A percentile compares a stretch with the other conserved stretches of the same genome.
Conservation (phyloP, 1,284 basidiomycete species). For the Sporisorium exsertum region DNA sequence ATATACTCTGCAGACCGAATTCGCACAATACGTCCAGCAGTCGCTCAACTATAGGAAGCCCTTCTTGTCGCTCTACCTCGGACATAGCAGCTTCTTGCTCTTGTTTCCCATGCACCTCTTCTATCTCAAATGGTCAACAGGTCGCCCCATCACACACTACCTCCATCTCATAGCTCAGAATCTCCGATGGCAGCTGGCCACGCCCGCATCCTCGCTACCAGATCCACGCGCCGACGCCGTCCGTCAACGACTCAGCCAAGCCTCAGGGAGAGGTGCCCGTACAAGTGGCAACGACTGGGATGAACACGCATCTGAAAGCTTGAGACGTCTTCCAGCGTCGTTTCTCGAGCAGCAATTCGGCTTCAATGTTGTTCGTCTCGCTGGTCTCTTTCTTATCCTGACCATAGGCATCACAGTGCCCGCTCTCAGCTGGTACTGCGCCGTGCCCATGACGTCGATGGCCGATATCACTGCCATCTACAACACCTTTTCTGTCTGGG, state of each 20-base stretch:
- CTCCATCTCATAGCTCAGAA: slow-evolving; percentile 58
- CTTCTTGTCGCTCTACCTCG: slow-evolving; percentile 62
- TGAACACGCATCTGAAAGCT: slow-evolving; percentile 11
- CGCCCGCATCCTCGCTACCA: slow-evolving; percentile 32
- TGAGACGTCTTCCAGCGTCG: slow-evolving; percentile 9
- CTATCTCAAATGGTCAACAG: slow-evolving; percentile 47
- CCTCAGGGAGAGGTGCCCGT: slow-evolving; percentile 22
- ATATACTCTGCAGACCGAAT: slow-evolving; percentile 67
- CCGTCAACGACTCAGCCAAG: slow-evolving; percentile 39
- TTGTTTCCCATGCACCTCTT: slow-evolving; percentile 63
- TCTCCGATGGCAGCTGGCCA: slow-evolving; percentile 60
- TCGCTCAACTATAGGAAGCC: slow-evolving; percentile 64
- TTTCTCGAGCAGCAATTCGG: slow-evolving; percentile 40
- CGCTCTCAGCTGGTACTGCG: slow-evolving; percentile 67
- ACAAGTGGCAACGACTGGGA: slow-evolving; percentile 1
- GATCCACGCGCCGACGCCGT: slow-evolving; percentile 36
- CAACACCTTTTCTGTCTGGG: slow-evolving; percentile 68
- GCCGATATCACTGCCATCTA: slow-evolving; percentile 68
- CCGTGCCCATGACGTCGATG: slow-evolving; percentile 67
- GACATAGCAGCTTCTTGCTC: slow-evolving; percentile 62
- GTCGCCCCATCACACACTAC: slow-evolving; percentile 48
- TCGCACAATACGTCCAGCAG: slow-evolving; percentile 66
- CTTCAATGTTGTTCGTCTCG: slow-evolving; percentile 41
- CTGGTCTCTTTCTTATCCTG: slow-evolving; percentile 50
- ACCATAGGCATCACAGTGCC: slow-evolving; percentile 65